Conservation (phyloP, 805 yeast species). For the Clavispora asparagi region DNA sequence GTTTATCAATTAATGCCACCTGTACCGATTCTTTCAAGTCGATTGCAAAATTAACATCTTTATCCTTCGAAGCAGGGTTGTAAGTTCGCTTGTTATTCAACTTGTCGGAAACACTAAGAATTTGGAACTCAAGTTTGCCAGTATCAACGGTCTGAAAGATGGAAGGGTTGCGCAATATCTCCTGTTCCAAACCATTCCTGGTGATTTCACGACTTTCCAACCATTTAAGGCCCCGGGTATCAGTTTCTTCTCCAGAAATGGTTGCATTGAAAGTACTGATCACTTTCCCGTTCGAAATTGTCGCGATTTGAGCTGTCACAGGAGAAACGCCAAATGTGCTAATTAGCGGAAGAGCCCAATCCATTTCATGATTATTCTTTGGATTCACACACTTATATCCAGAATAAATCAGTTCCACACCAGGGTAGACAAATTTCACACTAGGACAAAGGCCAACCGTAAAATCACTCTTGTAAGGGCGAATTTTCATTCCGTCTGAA, state of each 20-base stretch:
- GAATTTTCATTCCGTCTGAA: constrained; percentile 51
- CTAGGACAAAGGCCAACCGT: constrained; percentile 74
- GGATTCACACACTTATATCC: constrained; percentile 50
- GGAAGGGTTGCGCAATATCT: constrained; percentile 24
- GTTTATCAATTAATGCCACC: constrained; percentile 18
- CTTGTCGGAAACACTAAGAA: constrained; percentile 27
- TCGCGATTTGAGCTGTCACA: constrained; percentile 20
- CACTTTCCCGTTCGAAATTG: constrained; percentile 22
- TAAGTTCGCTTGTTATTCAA: constrained; percentile 29
- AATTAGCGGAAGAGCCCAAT: constrained; percentile 40
- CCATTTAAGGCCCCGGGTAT: constrained; percentile 25
- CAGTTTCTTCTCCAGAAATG: constrained; percentile 10
- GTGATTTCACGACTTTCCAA: constrained; percentile 18
- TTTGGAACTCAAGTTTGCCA: constrained; percentile 30
- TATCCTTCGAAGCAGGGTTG: constrained; percentile 33
- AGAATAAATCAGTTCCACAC: constrained; percentile 13
- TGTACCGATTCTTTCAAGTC: constrained; percentile 23
- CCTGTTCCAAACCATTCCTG: constrained; percentile 33
- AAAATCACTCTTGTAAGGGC: constrained; percentile 57
- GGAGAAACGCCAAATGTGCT: constrained; percentile 77
- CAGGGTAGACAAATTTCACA: constrained; percentile 47
- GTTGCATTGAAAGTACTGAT: constrained; percentile 20
- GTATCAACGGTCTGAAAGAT: constrained; percentile 14
- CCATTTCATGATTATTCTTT: constrained; percentile 35
- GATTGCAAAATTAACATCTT: constrained; percentile 28